Evolutionary conservation across 352 stramenopile genomes (phyloP).

Genomic region (Pilasporangium apinafurcum): DNA sequence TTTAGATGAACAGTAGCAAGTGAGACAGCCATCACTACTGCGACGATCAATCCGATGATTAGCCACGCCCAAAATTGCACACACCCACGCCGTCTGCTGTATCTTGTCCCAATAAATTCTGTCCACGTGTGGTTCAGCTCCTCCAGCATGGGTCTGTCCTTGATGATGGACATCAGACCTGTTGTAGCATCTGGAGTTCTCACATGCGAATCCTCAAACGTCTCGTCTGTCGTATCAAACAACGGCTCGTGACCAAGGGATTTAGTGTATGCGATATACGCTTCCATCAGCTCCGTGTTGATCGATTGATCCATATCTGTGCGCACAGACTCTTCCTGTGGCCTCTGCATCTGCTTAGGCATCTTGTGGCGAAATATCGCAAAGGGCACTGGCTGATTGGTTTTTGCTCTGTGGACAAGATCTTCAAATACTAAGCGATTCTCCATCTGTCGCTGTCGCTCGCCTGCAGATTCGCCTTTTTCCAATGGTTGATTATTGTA

Average conservation of each 20-base stretch:
- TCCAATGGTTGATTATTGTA: too few species aligned
- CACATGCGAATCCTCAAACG: constrained; percentile 18
- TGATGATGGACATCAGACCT: constrained; percentile 23
- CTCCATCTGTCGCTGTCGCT: constrained; percentile 24
- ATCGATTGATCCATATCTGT: constrained; percentile 86
- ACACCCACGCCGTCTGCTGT: constrained; percentile 23
- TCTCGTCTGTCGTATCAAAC: constrained; percentile 84
- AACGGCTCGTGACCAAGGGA: constrained; percentile 76
- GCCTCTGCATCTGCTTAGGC: too few species aligned
- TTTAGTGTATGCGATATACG: constrained; percentile 91
- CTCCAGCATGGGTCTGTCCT: constrained; percentile 22
- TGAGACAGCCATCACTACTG: constrained; percentile 15
- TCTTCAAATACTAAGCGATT: constrained; percentile 46
- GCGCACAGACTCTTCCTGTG: too few species aligned
- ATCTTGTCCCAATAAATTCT: constrained; percentile 32
- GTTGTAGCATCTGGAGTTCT: constrained; percentile 3
- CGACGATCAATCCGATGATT: constrained; percentile 24
- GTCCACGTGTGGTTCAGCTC: constrained; percentile 42
- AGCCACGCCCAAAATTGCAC: constrained; percentile 31
- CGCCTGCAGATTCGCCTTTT: neutral
- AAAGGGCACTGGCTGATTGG: constrained; percentile 39
- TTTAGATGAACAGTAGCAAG: constrained; percentile 25
- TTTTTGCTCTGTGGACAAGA: constrained; percentile 53
- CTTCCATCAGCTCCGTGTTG: constrained; percentile 93
- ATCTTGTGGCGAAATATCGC: constrained; percentile 44